Evolutionary conservation across 768 basidiomycete species (phyloP).

Genomic region (Strobilomyces dryophilus): DNA sequence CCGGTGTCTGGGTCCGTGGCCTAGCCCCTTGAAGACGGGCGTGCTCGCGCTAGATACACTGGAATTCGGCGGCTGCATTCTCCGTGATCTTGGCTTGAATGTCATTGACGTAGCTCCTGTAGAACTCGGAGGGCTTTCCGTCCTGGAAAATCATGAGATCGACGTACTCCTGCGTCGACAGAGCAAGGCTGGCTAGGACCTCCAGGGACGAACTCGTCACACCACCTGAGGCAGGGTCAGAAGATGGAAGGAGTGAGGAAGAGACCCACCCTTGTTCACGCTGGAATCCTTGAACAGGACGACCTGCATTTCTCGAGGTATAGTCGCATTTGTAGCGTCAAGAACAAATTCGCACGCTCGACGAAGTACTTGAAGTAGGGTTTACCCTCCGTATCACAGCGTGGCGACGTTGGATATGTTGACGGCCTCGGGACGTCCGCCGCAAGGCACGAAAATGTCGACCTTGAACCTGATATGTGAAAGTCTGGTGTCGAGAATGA

Average conservation of each 20-base stretch:
- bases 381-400: constrained; percentile 87
- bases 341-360: constrained; percentile 95
- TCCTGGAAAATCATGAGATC: constrained; percentile 94
- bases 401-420: constrained; percentile 94
- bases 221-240: constrained; percentile 55
- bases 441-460: constrained; percentile 96
- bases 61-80: constrained; percentile 89
- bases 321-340: constrained; percentile 92
- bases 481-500: constrained; percentile 92
- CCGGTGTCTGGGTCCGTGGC: constrained; percentile 87
- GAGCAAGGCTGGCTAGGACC: constrained; percentile 93
- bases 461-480: constrained; percentile 96
- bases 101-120: constrained; percentile 88
- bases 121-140: constrained; percentile 81
- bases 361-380: constrained; percentile 97
- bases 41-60: constrained; percentile 92
- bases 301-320: constrained; percentile 91
- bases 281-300: constrained; percentile 93
- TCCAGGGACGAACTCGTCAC: constrained; percentile 96
- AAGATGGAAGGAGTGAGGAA: background rate
- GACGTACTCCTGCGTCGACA: constrained; percentile 85
- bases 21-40: constrained; percentile 76
- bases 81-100: constrained; percentile 87
- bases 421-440: constrained; percentile 93
- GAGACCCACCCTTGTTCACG: constrained; percentile 78